A percentile compares a stretch with the other conserved stretches of the same genome.
These are phyloP conservation scores for Phoma sp. DNA, from an alignment of 2,329 filamentous ascomycete genomes.

Conservation along the genomic window DNA sequence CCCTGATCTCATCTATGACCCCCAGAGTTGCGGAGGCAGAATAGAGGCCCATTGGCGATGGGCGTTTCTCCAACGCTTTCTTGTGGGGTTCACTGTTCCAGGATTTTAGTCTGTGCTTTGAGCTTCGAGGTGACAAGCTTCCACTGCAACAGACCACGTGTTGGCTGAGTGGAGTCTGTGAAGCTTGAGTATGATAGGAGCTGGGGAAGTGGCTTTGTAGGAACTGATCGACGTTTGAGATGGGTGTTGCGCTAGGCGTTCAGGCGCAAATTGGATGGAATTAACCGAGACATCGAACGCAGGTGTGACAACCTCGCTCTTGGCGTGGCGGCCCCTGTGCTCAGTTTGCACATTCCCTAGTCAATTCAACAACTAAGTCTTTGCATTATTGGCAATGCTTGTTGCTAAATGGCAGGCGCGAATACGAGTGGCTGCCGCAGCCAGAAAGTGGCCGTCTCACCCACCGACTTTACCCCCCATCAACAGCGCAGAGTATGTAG, in stretches of 20 bases:
- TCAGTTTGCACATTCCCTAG: conserved; percentile 25
- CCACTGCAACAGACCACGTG: conserved; percentile 36
- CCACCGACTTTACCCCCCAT: conserved; percentile 10
- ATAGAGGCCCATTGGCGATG: conserved; percentile 18
- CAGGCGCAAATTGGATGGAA: conserved; percentile 24
- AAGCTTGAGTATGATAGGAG: conserved; percentile 27
- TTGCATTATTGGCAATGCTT: conserved; percentile 20
- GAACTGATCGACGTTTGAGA: conserved; percentile 26
- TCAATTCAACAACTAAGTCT: conserved; percentile 11
- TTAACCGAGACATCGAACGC: conserved; percentile 29
- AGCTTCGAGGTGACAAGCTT: conserved; percentile 42
- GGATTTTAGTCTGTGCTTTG: conserved; percentile 28
- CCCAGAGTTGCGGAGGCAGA: conserved; percentile 18
- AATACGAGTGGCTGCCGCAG: conserved; percentile 25
- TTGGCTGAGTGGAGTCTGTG: conserved; percentile 28
- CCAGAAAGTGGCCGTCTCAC: conserved; percentile 26
- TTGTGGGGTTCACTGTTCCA: conserved; percentile 23
- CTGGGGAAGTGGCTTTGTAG: conserved; percentile 17
- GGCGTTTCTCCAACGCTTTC: conserved; percentile 33
- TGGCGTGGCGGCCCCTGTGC: conserved; percentile 4
- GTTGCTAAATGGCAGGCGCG: conserved; percentile 25
- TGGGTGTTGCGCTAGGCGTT: conserved; percentile 23
- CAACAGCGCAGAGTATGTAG: conserved; percentile 13
- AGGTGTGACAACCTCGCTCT: conserved; percentile 37
- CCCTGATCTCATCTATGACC: conserved; percentile 14